Evolutionary conservation across 2,329 filamentous ascomycete genomes (phyloP).

Genomic region (Pseudogymnoascus sp.): DNA sequence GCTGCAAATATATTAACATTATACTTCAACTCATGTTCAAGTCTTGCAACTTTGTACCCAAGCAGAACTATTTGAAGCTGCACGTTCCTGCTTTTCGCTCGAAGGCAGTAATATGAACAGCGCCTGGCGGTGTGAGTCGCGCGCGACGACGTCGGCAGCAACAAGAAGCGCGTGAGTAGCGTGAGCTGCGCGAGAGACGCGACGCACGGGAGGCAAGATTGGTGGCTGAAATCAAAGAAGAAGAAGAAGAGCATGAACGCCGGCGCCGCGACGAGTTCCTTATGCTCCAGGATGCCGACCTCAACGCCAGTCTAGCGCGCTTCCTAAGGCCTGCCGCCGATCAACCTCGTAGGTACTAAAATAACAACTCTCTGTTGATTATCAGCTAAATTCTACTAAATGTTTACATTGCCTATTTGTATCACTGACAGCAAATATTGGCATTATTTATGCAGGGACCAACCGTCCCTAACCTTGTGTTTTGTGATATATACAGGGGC

Average conservation of each 20-base stretch:
- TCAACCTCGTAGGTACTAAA: constrained; percentile 13
- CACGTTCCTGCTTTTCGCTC: no score
- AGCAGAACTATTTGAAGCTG: neutral
- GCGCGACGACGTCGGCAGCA: constrained; percentile 12
- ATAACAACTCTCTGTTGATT: no score
- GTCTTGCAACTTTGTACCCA: neutral
- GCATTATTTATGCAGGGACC: no score
- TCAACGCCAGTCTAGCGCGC: constrained; percentile 20
- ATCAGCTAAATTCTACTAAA: no score
- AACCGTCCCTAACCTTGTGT: no score
- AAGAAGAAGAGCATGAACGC: neutral
- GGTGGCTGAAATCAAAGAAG: constrained; percentile 13
- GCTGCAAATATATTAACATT: constrained; percentile 3
- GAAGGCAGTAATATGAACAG: no score
- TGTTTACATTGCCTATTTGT: no score
- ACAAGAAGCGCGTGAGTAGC: constrained; percentile 13
- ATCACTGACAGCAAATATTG: no score
- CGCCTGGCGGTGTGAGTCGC: no score
- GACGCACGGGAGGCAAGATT: constrained; percentile 15
- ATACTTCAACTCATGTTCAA: neutral
- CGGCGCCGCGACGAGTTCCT: constrained; percentile 19
- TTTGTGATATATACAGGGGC: no score
- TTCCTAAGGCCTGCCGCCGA: constrained; percentile 19
- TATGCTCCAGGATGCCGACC: constrained; percentile 24
- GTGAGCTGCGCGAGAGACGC: constrained; percentile 12